Base-by-base conservation (phyloP, 2,329 filamentous ascomycete genomes). In the Zymoseptoria brevis region DNA sequence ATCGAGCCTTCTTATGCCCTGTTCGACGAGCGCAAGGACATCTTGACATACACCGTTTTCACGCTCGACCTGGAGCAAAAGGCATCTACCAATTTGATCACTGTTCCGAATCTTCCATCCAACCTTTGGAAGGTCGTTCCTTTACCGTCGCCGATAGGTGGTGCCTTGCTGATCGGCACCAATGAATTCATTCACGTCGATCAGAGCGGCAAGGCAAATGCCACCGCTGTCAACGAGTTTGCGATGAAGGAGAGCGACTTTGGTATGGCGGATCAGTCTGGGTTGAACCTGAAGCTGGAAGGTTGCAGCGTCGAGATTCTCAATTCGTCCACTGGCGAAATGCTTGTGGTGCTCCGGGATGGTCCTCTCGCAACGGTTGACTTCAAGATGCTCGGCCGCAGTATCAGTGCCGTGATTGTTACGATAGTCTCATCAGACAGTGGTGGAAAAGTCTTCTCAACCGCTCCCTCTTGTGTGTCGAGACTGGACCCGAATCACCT, bases 111-210 rank as follows among this genome's bases (percentile, higher is more conserved):
- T 49, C 81, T 99, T 50, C 95, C 94, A 0, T 91, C 90, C 70
- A 93, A 97, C 73, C 80, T 97, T 8, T 90, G 87, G 72, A 84
- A 85, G 66, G 87, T 97, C 50, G 79, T 96, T 52, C 86, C 94
- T 7, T 77, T 99, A 2, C 90, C 92, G 4, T 81, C 88, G 5
- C 93, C 93, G 0, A 87, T 97, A 49, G 94, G 94, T 22, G 94
- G 94, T 50, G 89, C 91, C 45, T 78, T 99, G 16, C 81, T 99
- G 16, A 77, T 97, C 19, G 95, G 94, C 26, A 81, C 83, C 53
- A 97, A 99, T 71, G 91, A 96, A 71, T 75, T 99, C 62, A 89
- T 99, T 61, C 94, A 99, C 73, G 86, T 99, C 64, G 93, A 97
- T 70, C 94, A 99, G 78, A 90, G 90, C 9, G 94, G 94, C 29